These are phyloP conservation scores for Lactifluus echinatus DNA, from an alignment of 768 basidiomycete genomes.

Conservation along the genomic window DNA sequence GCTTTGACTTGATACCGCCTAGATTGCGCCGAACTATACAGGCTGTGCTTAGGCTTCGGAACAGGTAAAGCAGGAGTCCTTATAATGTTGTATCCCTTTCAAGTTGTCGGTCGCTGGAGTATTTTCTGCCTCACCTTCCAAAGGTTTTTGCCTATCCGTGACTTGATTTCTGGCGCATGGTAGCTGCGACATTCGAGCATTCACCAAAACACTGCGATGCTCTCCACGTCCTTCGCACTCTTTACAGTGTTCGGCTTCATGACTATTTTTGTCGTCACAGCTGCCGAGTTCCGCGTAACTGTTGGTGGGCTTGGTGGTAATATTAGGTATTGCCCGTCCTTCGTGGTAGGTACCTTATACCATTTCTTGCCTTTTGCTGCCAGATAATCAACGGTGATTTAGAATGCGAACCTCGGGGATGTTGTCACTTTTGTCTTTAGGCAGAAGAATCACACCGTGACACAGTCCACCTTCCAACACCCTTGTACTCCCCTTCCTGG, in stretches of 20 bases:
- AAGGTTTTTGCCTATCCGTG: no score
- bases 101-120: no score
- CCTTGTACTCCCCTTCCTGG: constrained; percentile 36
- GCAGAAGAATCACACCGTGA: constrained; percentile 50
- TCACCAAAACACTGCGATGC: not conserved
- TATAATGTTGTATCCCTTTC: no score
- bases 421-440: constrained; percentile 41
- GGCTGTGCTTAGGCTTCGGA: no score
- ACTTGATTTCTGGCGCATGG: not conserved
- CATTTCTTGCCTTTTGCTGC: no score
- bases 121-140: not conserved
- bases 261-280: constrained; percentile 29
- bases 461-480: constrained; percentile 42
- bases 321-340: constrained; percentile 34
- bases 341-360: constrained; percentile 23
- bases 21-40: no score
- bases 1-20: no score
- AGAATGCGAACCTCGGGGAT: constrained; percentile 43
- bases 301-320: constrained; percentile 39
- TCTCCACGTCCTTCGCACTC: constrained; percentile 22
- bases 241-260: constrained; percentile 23
- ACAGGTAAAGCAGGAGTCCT: no score
- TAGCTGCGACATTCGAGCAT: not conserved
- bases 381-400: not conserved
- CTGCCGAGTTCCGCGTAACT: constrained; percentile 35